Evolutionary conservation across 2,329 filamentous ascomycete genomes (phyloP), one percentile per base, ranked within the genome.

Genomic region (Colletotrichum abscissum): DNA sequence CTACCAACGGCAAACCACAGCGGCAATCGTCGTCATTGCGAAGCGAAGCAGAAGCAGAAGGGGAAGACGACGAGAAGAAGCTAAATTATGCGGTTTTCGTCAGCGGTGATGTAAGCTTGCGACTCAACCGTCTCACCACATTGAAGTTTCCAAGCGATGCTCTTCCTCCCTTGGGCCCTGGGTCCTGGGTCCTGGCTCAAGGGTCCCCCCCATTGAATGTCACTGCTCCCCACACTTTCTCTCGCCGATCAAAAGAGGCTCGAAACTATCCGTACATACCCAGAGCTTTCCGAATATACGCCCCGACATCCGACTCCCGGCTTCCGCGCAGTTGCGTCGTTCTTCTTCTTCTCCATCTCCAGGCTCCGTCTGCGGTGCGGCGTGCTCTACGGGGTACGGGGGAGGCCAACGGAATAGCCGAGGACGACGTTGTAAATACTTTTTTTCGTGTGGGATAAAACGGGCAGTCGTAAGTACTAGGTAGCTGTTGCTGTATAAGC

Each of bases 271-370:
- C n/a, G n/a, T n/a, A 22, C 54, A 33, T 63, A 4, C 5, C 16
- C 33, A 56, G 9, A 19, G 42, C 8, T 8, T 54, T 49, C 19
- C 58, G 19, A 14, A 49, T 22, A 19, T 42, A 60, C 28, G 26
- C 42, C 11, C 59, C 70, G 66, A 69, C 60, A 65, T 65, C 70
- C 60, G 66, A 55, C 12, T 57, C 42, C 67, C 60, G 59, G 60
- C 35, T 73, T 73, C 70, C 66, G 65, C 30, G 69, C 38, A 65
- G 33, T 49, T 42, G 11, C 33, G 26, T 16, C 46, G 14, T 16
- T 42, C 14, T 42, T 33, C 14, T 42, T 33, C 30, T 33, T 56
- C 9, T 38, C 19, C 30, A 22, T 35, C 59, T 16, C 38, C 11
- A 35, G 33, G 33, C 11, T 35, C 60, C 46, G 46, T 16, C 4